Evolutionary conservation across 1,139 yeast genomes (phyloP).

Genomic region (Arxiozyma bovina): DNA sequence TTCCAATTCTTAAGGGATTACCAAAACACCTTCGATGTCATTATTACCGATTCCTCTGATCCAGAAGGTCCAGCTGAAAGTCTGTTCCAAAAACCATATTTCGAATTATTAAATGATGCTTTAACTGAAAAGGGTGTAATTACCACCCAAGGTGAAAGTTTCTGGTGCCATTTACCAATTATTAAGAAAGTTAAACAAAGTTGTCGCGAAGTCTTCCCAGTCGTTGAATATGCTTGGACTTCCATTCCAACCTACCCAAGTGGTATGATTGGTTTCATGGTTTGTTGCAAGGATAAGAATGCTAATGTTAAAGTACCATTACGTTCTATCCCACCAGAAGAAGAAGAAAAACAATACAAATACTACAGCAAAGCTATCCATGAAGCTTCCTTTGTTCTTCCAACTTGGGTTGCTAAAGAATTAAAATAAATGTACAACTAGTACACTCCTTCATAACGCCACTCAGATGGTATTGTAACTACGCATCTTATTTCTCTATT

Average conservation of each 20-base stretch:
- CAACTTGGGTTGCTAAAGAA: conserved; percentile 66
- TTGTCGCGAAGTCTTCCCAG: conserved; percentile 75
- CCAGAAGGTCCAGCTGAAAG: conserved; percentile 96
- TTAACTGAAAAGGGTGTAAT: conserved; percentile 81
- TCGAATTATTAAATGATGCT: conserved; percentile 68
- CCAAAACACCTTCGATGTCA: conserved; percentile 69
- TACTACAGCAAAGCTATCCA: conserved; percentile 78
- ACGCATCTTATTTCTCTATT: neutral
- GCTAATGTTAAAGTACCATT: conserved; percentile 59
- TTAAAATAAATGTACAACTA: conserved; percentile 12
- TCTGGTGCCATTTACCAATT: conserved; percentile 79
- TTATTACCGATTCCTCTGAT: conserved; percentile 89
- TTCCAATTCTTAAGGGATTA: conserved; percentile 78
- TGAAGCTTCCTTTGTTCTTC: conserved; percentile 77
- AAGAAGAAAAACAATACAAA: conserved; percentile 56
- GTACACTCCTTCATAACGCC: neutral
- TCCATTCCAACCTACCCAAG: conserved; percentile 91
- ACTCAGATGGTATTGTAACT: neutral
- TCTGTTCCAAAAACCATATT: conserved; percentile 79
- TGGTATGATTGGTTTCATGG: conserved; percentile 92
- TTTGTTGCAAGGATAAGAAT: conserved; percentile 64
- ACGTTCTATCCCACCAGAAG: conserved; percentile 54
- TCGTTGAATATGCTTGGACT: conserved; percentile 78
- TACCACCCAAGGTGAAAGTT: conserved; percentile 84
- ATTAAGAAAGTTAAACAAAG: conserved; percentile 67